Evolutionary conservation across 345 rosid genomes (phyloP).

Genomic region (Gossypium sturtianum): DNA sequence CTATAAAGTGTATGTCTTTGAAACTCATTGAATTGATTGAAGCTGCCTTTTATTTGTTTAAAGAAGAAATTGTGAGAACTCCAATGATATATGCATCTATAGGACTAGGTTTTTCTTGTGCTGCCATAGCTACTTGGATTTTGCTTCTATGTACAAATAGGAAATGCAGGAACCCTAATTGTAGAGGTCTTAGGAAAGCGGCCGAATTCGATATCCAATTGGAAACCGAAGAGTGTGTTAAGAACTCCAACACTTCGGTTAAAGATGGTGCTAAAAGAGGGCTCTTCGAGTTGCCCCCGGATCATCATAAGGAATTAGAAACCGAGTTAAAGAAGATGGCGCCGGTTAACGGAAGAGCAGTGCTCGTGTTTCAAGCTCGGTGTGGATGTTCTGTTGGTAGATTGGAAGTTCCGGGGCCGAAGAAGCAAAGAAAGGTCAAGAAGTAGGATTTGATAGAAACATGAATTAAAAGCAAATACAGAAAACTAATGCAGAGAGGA

Average conservation of each 20-base stretch:
- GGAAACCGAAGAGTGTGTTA: constrained; percentile 85
- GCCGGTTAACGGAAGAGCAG: constrained; percentile 68
- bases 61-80: constrained; percentile 57
- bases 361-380: constrained; percentile 57
- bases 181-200: constrained; percentile 74
- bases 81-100: constrained; percentile 68
- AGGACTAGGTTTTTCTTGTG: constrained; percentile 53
- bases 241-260: constrained; percentile 36
- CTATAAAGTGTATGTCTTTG: constrained; percentile 34
- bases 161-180: constrained; percentile 77
- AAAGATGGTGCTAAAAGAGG: constrained; percentile 52
- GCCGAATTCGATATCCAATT: constrained; percentile 89
- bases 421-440: constrained; percentile 75
- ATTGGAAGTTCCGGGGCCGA: constrained; percentile 85
- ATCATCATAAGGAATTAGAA: constrained; percentile 65
- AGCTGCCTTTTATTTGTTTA: constrained; percentile 36
- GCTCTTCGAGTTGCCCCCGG: constrained; percentile 63
- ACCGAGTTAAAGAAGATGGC: constrained; percentile 82
- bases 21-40: constrained; percentile 36
- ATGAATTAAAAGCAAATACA: constrained; percentile 28
- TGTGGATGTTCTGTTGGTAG: constrained; percentile 76
- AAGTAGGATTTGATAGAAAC: constrained; percentile 42
- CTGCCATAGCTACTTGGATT: constrained; percentile 57
- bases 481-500: constrained; percentile 35
- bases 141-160: constrained; percentile 50